Conservation (phyloP, 352 stramenopile genomes). For the Globisporangium rhizosaccharum region DNA sequence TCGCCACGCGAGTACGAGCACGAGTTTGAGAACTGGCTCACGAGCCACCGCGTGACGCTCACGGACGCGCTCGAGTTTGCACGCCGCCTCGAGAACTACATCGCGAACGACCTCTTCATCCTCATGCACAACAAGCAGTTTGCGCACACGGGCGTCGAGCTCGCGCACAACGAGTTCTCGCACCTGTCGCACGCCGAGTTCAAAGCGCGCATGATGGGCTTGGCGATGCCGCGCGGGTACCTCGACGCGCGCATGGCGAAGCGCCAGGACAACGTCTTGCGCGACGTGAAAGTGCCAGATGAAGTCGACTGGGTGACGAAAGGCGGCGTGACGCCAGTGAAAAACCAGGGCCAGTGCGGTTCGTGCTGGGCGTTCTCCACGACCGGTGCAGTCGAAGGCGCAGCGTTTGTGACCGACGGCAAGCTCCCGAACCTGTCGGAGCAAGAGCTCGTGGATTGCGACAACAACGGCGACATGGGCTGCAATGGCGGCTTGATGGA, state of each 20-base stretch:
- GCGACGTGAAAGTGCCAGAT: constrained; percentile 45
- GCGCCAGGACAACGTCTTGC: constrained; percentile 23
- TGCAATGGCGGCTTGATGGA: constrained; percentile 98
- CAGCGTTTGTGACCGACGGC: constrained; percentile 73
- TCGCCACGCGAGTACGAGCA: constrained; percentile 62
- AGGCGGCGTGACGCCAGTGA: constrained; percentile 50
- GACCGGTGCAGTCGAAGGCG: constrained; percentile 87
- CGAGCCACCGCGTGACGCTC: constrained; percentile 40
- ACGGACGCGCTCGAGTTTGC: constrained; percentile 65
- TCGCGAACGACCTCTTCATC: constrained; percentile 86
- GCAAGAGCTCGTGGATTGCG: constrained; percentile 92
- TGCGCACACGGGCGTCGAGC: constrained; percentile 65
- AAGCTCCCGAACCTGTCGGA: constrained; percentile 83
- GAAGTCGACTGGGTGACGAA: constrained; percentile 38
- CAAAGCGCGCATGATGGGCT: constrained; percentile 53
- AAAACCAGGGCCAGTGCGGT: constrained; percentile 95
- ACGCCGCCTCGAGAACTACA: constrained; percentile 69
- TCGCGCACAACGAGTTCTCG: constrained; percentile 93
- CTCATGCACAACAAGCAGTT: constrained; percentile 78
- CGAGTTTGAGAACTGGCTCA: constrained; percentile 71
- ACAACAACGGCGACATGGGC: constrained; percentile 92
- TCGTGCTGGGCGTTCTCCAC: constrained; percentile 98
- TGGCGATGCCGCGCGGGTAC: constrained; percentile 42
- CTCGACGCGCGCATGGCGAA: constrained; percentile 54
- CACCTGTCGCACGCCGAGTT: constrained; percentile 96